Conservation (phyloP, 768 basidiomycete species). For the Mycena albidolilacea region DNA sequence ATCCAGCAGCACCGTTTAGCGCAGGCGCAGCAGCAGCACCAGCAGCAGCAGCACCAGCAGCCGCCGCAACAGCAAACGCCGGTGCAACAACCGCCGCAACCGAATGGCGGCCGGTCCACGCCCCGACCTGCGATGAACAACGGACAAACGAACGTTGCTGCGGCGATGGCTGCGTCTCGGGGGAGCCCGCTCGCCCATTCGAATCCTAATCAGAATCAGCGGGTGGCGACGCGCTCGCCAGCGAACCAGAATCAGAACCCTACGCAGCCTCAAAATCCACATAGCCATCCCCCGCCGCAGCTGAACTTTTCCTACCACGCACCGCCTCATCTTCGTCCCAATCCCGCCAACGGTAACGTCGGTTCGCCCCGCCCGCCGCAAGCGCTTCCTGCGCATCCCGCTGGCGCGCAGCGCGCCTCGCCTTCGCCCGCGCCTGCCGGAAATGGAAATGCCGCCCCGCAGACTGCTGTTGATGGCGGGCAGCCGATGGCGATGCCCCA, state of each 20-base stretch:
- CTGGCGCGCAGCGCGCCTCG: conserved; percentile 29
- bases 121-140: conserved; percentile 27
- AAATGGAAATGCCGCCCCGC: conserved; percentile 18
- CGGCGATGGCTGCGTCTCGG: conserved; percentile 37
- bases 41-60: conserved; percentile 35
- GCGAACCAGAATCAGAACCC: conserved; percentile 17
- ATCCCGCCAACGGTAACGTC: conserved; percentile 22
- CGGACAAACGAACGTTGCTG: conserved; percentile 29
- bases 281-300: conserved; percentile 26
- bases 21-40: conserved; percentile 32
- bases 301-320: conserved; percentile 34
- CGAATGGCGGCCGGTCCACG: conserved; percentile 45
- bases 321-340: conserved; percentile 37
- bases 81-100: conserved; percentile 35
- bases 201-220: conserved; percentile 12
- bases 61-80: conserved; percentile 37
- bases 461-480: conserved; percentile 25
- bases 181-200: conserved; percentile 31
- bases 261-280: conserved; percentile 14
- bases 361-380: conserved; percentile 34
- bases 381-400: conserved; percentile 33
- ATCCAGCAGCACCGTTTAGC: conserved; percentile 34
- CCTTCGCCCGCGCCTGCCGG: conserved; percentile 26
- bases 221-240: conserved; percentile 29
- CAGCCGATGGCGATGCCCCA: conserved; percentile 26